A percentile compares a stretch with the other conserved stretches of the same genome.
Conservation (phyloP, 495 filamentous ascomycete genomes). For the Wilcoxina mikolae region DNA sequence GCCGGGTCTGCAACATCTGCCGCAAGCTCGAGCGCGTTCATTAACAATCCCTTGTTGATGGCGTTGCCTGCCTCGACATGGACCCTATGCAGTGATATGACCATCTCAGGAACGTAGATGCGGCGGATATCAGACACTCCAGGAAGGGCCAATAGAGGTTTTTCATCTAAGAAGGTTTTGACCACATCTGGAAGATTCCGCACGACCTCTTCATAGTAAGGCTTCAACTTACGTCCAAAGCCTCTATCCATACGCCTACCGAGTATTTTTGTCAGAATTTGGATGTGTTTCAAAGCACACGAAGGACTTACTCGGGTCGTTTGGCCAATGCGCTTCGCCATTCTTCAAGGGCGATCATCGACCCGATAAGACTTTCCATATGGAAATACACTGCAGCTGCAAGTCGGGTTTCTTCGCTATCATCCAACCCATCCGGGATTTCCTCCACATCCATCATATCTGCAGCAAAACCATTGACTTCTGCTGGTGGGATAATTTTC, state of each 20-base stretch:
- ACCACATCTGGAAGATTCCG: conserved; percentile 4
- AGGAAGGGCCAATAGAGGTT: conserved; percentile 6
- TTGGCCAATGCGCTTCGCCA: conserved; percentile 18
- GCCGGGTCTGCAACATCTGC: conserved; percentile 24
- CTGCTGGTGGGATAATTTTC: conserved; percentile 13
- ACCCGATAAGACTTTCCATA: conserved; percentile 21
- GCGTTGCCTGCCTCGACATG: conserved; percentile 25
- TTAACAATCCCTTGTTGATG: conserved; percentile 13
- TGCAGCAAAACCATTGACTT: conserved; percentile 8
- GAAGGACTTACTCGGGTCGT: not conserved
- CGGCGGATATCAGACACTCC: conserved; percentile 14
- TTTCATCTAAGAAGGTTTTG: conserved; percentile 20
- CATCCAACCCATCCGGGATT: not conserved
- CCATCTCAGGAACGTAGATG: conserved; percentile 28
- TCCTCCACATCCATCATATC: not conserved
- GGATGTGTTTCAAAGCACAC: conserved; percentile 1
- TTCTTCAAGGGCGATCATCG: conserved; percentile 21
- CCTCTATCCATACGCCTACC: conserved; percentile 11
- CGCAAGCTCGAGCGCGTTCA: conserved; percentile 24
- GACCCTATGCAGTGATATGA: conserved; percentile 23
- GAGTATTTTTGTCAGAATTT: not conserved
- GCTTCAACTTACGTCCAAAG: conserved; percentile 11
- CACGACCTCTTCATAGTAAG: conserved; percentile 9
- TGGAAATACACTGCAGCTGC: conserved; percentile 15
- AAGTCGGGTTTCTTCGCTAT: conserved; percentile 11